Conservation (phyloP, 176 grass and related monocot species). For the Hordeum vulgare region MorexV3_pseudomolecules_assembly NC_058518.1:102188001-102188500, state of each 20-base stretch:
- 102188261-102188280: conserved; percentile 41
- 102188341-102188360: conserved; percentile 15
- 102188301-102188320: conserved; percentile 30
- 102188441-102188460: neutral
- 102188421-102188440: neutral
- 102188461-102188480: neutral
- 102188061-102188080: too few species aligned
- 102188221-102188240: conserved; percentile 10
- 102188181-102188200: too few species aligned
- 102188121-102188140: too few species aligned
- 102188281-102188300: conserved; percentile 49
- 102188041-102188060: too few species aligned
- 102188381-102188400: conserved; percentile 15
- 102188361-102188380: conserved; percentile 28
- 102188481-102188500: neutral
- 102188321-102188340: conserved; percentile 6
- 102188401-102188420: neutral
- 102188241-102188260: conserved; percentile 42
- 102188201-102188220: too few species aligned
- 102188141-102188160: too few species aligned
- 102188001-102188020: too few species aligned
- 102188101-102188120: too few species aligned
- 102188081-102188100: too few species aligned
- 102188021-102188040: too few species aligned
- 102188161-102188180: too few species aligned